A percentile compares a stretch with the other conserved stretches of the same genome.
These are phyloP conservation scores for Taphrina communis DNA, from an alignment of 1,139 yeast species.

Conservation along the genomic window DNA sequence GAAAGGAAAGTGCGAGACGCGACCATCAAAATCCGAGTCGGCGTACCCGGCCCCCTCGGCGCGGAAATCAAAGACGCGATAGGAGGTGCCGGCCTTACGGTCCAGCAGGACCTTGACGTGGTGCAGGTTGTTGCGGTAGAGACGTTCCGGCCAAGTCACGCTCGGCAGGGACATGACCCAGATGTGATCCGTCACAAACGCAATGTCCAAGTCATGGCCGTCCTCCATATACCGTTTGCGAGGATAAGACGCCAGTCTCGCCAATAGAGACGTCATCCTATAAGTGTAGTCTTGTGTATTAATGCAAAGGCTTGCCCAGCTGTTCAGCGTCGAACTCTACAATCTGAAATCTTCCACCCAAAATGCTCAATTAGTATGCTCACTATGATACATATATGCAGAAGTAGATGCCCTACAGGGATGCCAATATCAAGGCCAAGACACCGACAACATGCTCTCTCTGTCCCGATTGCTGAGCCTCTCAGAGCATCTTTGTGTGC, in stretches of 20 bases:
- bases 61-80: conserved; percentile 79
- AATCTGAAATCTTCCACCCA: no score
- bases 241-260: conserved; percentile 31
- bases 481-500: no score
- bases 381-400: no score
- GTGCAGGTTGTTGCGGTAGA: conserved; percentile 63
- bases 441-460: no score
- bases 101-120: conserved; percentile 62
- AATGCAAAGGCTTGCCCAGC: no score
- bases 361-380: no score
- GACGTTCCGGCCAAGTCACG: conserved; percentile 54
- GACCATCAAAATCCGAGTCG: conserved; percentile 53
- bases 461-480: no score
- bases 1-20: conserved; percentile 61
- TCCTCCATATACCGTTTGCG: conserved; percentile 33
- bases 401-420: no score
- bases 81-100: conserved; percentile 59
- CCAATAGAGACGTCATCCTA: conserved; percentile 11
- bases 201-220: conserved; percentile 58
- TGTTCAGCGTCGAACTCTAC: no score
- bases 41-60: conserved; percentile 64
- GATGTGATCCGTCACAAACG: conserved; percentile 66
- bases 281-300: no score
- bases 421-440: no score
- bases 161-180: conserved; percentile 81